Conservation (phyloP, 179 eudicot genomes). For the Vitellaria paradoxa region DNA sequence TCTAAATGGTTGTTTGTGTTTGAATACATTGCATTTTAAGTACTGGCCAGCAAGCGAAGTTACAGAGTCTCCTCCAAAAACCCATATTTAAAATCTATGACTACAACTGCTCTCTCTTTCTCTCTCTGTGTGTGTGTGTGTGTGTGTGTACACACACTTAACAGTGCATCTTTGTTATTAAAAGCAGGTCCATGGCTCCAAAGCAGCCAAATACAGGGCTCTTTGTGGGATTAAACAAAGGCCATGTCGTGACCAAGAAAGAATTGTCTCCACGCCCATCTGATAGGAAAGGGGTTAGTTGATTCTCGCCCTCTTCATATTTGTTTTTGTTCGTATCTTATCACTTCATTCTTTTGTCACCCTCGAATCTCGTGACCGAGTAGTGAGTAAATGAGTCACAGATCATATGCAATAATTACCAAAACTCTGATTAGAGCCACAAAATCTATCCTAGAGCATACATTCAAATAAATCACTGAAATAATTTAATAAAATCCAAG, state of each 20-base stretch:
- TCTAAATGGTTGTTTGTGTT: not conserved
- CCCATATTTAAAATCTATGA: not conserved
- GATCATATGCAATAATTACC: no score
- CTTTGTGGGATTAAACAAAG: slow-evolving; percentile 64
- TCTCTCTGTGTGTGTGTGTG: not conserved
- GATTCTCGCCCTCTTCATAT: not conserved
- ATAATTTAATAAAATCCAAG: no score
- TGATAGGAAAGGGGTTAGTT: slow-evolving; percentile 53
- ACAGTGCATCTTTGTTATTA: not conserved
- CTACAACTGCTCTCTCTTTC: not conserved
- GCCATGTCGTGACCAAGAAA: slow-evolving; percentile 66
- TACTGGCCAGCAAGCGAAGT: not conserved
- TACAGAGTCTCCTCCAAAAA: not conserved
- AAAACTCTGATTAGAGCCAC: no score
- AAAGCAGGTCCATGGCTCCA: slow-evolving; percentile 38
- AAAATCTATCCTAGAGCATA: no score
- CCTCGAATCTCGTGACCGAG: no score
- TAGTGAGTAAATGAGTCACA: no score
- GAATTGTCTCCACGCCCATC: slow-evolving; percentile 60
- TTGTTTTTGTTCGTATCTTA: not conserved
- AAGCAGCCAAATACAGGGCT: slow-evolving; percentile 43
- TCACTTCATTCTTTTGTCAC: no score
- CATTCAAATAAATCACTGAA: no score
- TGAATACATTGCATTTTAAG: not conserved
- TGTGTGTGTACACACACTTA: not conserved